Base-by-base conservation (phyloP, 2,329 filamentous ascomycete species). In the Sporothrix humicola region DNA sequence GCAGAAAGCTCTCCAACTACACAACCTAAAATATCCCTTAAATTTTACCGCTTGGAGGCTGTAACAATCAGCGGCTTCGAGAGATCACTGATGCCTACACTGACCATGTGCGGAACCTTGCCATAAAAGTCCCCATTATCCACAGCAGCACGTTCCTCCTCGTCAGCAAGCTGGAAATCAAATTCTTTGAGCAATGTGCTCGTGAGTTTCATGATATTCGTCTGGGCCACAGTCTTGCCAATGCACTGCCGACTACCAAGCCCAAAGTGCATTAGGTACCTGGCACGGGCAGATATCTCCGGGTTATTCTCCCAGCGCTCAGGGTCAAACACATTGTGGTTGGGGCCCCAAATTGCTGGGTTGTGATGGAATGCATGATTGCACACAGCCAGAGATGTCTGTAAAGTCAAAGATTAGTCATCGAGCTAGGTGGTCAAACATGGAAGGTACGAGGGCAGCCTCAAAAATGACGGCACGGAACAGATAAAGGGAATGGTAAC, bases 361-460 rank as follows among this genome's bases (percentile, higher is more conserved):
- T 81, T 80, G 66, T 82, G 81, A 69, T 82, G 80, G 58, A 81
- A 79, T 8, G 79, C 78, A 73, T 82, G 80, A 69, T 82, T 82
- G 71, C 75, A 79, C 72, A 2, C 77, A 48, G 3, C 79, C 78
- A 44, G 70, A 76, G 71, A 73, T 12, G 71, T 73, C 63, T 69
- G 8, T 13, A 4, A 5, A 44, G 31, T n/a, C 2, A 13, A 48
- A 8, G 9, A 23, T 44, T 66, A 48, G 37, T 12, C 37, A 78
- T 23, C 4, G n/a, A n/a, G n/a, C n/a, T n/a, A n/a, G n/a, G n/a
- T n/a, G 42, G 17, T 7, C 17, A 2, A 17, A 44, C 9, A 26
- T 7, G 20, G 10, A 37, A 37, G 31, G n/a, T 5, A 23, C n/a
- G n/a, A n/a, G n/a, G n/a, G n/a, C n/a, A n/a, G n/a, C n/a, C n/a